phyloP scores from a whole-genome alignment of 805 yeast species.

The Metschnikowia drakensbergensis region DNA sequence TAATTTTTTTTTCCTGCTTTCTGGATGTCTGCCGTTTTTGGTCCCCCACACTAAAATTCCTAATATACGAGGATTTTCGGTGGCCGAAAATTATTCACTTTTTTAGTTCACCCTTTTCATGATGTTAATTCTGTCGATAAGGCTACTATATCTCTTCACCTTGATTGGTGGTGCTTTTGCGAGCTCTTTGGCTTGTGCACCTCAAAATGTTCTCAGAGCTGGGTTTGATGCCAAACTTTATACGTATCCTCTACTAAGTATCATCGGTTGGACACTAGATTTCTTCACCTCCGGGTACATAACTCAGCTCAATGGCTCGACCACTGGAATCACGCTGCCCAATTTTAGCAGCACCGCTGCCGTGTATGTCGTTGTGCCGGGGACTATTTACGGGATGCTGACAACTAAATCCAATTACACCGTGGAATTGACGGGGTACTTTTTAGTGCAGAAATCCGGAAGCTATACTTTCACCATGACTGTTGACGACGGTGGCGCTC shows the following conservation, averaged over 20 bases:
- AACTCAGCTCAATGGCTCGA: constrained; percentile 1
- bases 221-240: constrained; percentile 13
- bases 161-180: not conserved
- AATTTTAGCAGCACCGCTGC: constrained; percentile 4
- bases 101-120: not conserved
- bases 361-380: not conserved
- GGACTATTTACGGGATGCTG: constrained; percentile 7
- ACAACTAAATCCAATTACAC: constrained; percentile 11
- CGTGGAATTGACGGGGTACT: constrained; percentile 13
- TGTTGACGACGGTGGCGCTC: constrained; percentile 14
- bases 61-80: no score
- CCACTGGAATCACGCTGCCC: constrained; percentile 9
- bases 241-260: constrained; percentile 1
- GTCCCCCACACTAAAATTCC: no score
- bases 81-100: no score
- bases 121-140: not conserved
- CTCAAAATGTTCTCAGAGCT: not conserved
- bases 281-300: constrained; percentile 9
- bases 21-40: no score
- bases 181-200: not conserved
- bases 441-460: constrained; percentile 7
- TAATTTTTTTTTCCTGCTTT: no score
- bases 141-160: not conserved
- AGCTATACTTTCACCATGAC: constrained; percentile 8
- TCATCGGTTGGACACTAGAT: constrained; percentile 8